phyloP scores from a whole-genome alignment of 2,329 filamentous ascomycete genomes.

The Colletotrichum nymphaeae region DNA sequence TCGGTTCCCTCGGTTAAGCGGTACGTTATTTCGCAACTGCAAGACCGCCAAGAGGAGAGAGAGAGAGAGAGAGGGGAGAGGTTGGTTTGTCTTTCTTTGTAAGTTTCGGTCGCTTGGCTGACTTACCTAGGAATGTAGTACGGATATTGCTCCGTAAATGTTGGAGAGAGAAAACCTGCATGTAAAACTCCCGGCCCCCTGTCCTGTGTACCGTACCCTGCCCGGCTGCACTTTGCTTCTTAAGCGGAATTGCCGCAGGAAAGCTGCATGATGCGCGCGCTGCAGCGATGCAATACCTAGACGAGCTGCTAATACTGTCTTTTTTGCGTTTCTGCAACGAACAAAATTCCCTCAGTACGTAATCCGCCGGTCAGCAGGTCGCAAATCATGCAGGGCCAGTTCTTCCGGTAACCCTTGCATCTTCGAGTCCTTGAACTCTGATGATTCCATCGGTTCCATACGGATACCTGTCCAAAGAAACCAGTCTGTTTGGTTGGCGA shows the following conservation, averaged over 20 bases:
- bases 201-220: background rate
- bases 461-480: background rate
- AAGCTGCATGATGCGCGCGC: background rate
- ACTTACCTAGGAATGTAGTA: too few relatives aligned
- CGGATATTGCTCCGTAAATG: too few relatives aligned
- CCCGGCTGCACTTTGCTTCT: background rate
- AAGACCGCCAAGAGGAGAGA: too few relatives aligned
- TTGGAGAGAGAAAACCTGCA: background rate
- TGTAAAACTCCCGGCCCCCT: background rate
- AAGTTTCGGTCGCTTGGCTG: too few relatives aligned
- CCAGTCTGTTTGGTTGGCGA: background rate
- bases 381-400: background rate
- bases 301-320: too few relatives aligned
- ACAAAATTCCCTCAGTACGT: background rate
- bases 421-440: too few relatives aligned
- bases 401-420: too few relatives aligned
- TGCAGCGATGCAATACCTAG: too few relatives aligned
- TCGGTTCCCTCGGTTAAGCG: background rate
- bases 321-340: background rate
- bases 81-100: background rate
- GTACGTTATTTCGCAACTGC: too few relatives aligned
- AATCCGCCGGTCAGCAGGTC: background rate
- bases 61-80: too few relatives aligned
- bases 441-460: too few relatives aligned
- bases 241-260: constrained; percentile 12